phyloP scores from a whole-genome alignment of 148 eudicot genomes.

The Rhododendron henanense region DNA sequence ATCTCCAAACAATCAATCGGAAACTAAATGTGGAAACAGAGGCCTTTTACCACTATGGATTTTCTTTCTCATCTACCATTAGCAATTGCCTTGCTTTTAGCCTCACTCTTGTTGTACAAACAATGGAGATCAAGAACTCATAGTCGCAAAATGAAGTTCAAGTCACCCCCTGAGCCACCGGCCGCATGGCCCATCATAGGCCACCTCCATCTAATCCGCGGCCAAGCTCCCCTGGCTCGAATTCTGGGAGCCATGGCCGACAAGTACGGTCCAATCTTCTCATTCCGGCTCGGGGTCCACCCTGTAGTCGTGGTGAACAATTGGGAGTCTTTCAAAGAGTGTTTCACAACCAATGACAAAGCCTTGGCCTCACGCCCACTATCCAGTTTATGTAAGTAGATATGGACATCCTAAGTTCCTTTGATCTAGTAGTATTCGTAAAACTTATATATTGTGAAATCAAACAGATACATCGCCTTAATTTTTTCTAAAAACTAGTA shows the following conservation, averaged over 20 bases:
- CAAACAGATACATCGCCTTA: no score
- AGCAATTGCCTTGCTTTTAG: background rate
- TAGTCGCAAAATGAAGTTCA: background rate
- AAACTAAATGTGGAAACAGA: background rate
- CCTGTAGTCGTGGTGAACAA: background rate
- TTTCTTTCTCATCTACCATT: background rate
- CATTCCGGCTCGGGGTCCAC: background rate
- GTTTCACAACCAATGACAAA: background rate
- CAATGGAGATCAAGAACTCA: background rate
- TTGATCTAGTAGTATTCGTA: no score
- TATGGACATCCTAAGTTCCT: no score
- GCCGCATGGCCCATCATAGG: background rate
- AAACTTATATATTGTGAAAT: no score
- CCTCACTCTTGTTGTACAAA: background rate
- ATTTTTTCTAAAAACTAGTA: no score
- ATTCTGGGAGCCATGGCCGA: conserved; percentile 7
- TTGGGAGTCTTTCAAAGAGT: background rate
- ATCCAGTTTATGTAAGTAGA: background rate
- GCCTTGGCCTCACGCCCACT: background rate
- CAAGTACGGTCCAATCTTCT: background rate
- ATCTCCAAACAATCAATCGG: background rate
- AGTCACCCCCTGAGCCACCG: background rate
- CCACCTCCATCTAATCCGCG: background rate
- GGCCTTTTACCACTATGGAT: background rate
- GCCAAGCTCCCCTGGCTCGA: background rate